Base-by-base conservation (phyloP, 139 green algal genomes). In the Pseudopediastrum boryanum region DNA sequence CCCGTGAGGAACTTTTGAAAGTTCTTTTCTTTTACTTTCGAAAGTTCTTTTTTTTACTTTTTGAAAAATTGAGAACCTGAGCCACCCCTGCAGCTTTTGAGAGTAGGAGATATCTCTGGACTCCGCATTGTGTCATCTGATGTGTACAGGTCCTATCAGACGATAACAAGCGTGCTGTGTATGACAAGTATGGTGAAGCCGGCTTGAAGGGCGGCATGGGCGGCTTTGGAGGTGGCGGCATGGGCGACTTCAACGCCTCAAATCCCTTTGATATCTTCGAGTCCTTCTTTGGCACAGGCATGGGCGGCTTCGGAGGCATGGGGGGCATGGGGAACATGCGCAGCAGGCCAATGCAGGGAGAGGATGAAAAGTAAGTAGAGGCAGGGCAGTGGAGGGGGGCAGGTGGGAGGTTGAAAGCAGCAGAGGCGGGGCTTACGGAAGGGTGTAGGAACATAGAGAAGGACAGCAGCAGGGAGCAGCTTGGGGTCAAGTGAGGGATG, bases 231-330 rank as follows among this genome's bases (percentile, higher is more conserved):
- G 85, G 84, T 36, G 85, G 82, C 44, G 88, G 81, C 29, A 82
- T 73, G 67, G 74, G 52, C 4, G 79, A 69, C 4, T 78, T 65
- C 29, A 90, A 94, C 64, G 98, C 96, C 76, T 90, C 80, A 65
- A 99, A 98, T 85, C 97, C 97, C 25, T 98, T 99, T 75, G 96
- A 99, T 81, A 84, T 99, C 29, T 99, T 99, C 79, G 96, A 99
- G 87, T 90, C 84, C 16, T 98, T 99, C 86, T 99, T 99, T 74
- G 93, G 96, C 29, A 90, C 87, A 33, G 80, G 85, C 19, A 85
- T 86, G 36, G 73, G 81, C 4, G 90, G 88, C 42, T 86, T 89
- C 35, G 83, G 75, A 5, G 88, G 86, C 42, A 82, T 89, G 54
- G 88, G 87, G 67, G 80, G 71, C 61, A 78, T 88, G 59, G 83